Evolutionary conservation across 2,329 filamentous ascomycete genomes (phyloP).

Genomic region (Aspergillus bombycis): DNA sequence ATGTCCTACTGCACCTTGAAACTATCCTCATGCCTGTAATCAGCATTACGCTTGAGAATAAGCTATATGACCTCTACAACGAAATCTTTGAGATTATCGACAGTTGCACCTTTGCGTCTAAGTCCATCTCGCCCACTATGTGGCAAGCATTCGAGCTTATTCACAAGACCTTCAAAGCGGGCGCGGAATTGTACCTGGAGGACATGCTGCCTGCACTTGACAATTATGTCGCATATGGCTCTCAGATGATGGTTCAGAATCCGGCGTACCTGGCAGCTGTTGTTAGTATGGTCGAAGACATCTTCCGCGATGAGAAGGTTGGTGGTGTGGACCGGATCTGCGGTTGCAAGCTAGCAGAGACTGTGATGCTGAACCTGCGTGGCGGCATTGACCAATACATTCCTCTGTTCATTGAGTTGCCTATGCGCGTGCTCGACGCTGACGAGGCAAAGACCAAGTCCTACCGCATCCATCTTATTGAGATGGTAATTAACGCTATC

Average conservation of each 20-base stretch:
- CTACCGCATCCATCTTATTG: constrained; percentile 94
- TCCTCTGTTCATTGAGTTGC: constrained; percentile 83
- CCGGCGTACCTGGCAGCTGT: constrained; percentile 85
- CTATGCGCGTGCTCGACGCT: constrained; percentile 76
- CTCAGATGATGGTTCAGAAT: constrained; percentile 76
- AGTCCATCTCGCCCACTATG: constrained; percentile 94
- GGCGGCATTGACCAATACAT: constrained; percentile 87
- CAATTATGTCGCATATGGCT: constrained; percentile 95
- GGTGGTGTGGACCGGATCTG: constrained; percentile 94
- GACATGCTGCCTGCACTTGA: constrained; percentile 98
- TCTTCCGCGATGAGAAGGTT: constrained; percentile 90
- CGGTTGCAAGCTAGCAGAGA: constrained; percentile 95
- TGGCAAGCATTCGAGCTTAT: constrained; percentile 98
- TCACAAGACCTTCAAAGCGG: constrained; percentile 94
- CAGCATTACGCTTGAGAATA: constrained; percentile 93
- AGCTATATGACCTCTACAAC: constrained; percentile 96
- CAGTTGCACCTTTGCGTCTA: constrained; percentile 97
- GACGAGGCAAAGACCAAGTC: constrained; percentile 86
- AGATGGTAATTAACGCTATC: constrained; percentile 97
- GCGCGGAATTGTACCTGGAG: constrained; percentile 94
- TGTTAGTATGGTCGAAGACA: constrained; percentile 91
- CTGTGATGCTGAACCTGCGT: constrained; percentile 92
- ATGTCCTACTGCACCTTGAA: constrained; percentile 92
- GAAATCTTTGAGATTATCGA: constrained; percentile 99
- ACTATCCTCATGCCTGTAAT: constrained; percentile 97